Conservation (phyloP, 345 rosid genomes). For the Erysimum cheiranthoides region DNA sequence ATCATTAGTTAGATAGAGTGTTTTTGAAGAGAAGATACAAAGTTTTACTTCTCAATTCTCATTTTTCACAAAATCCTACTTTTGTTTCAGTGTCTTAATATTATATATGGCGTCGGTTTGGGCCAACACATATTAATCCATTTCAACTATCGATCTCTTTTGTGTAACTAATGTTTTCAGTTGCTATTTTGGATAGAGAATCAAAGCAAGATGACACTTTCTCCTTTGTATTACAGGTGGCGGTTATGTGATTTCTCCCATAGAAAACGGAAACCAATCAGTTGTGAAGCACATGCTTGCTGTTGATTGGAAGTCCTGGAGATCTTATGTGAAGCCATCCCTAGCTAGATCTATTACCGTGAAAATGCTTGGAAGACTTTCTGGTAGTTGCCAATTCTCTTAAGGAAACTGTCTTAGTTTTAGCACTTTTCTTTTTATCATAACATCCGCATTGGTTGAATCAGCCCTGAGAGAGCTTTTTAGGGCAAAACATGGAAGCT, state of each 20-base stretch:
- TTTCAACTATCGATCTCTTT: conserved; percentile 6
- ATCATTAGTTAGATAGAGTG: conserved; percentile 16
- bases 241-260: conserved; percentile 89
- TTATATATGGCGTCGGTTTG: not conserved
- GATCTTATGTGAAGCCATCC: conserved; percentile 69
- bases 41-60: conserved; percentile 17
- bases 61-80: conserved; percentile 4
- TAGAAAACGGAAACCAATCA: conserved; percentile 73
- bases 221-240: conserved; percentile 67
- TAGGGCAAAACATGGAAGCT: conserved; percentile 69
- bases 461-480: conserved; percentile 87
- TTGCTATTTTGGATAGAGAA: conserved; percentile 10
- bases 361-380: conserved; percentile 87
- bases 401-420: conserved; percentile 20
- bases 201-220: conserved; percentile 27
- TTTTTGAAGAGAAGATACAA: not conserved
- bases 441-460: conserved; percentile 37
- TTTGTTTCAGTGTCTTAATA: conserved; percentile 22
- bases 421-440: not conserved
- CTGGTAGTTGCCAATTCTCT: conserved; percentile 58
- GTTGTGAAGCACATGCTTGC: conserved; percentile 98
- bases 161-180: not conserved
- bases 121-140: conserved; percentile 3
- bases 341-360: conserved; percentile 81
- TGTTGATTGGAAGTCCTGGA: conserved; percentile 94